These are phyloP conservation scores for Corymbia calophylla DNA, from an alignment of 441 rosid genomes.

Conservation along the genomic window DNA sequence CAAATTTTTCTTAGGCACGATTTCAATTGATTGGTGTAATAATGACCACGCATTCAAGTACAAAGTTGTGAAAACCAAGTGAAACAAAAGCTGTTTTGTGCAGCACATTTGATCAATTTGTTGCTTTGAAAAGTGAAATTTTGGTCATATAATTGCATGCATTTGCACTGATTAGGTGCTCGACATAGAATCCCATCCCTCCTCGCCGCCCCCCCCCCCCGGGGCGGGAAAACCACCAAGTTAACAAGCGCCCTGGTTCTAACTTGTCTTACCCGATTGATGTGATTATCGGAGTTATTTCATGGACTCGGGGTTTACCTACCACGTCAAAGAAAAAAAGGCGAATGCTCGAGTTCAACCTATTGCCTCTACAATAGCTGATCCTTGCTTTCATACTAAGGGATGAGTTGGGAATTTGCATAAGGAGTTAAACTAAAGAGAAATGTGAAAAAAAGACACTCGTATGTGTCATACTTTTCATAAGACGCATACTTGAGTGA, in stretches of 20 bases:
- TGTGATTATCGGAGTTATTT: background rate
- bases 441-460: background rate
- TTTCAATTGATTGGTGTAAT: background rate
- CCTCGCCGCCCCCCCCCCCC: too few relatives aligned
- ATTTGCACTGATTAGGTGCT: background rate
- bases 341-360: background rate
- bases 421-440: background rate
- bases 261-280: background rate
- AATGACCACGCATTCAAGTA: background rate
- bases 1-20: background rate
- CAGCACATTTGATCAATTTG: background rate
- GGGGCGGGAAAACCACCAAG: background rate
- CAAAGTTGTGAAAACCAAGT: background rate
- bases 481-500: too few relatives aligned
- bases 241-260: background rate
- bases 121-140: background rate
- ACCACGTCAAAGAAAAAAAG: background rate
- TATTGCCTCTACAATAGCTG: background rate
- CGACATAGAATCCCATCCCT: background rate
- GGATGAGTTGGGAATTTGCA: background rate
- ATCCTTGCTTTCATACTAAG: background rate
- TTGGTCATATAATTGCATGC: background rate
- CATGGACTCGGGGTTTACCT: background rate
- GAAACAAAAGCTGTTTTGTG: background rate
- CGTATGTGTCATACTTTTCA: fast-evolving